phyloP scores from a whole-genome alignment of 129 eudicot species.

The Logfia minima region DNA sequence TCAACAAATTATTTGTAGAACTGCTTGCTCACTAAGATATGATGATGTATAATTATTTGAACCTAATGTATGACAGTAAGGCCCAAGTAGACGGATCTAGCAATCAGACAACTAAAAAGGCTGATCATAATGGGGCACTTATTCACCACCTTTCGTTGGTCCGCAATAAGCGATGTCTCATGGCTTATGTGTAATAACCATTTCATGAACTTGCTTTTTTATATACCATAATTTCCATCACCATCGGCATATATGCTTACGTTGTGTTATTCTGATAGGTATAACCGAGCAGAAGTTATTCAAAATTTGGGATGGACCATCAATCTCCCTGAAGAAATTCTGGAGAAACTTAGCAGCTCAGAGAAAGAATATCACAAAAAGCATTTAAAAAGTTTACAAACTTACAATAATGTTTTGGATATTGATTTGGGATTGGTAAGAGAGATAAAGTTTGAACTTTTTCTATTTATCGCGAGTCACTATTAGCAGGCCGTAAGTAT shows the following conservation, averaged over 20 bases:
- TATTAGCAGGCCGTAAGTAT: not conserved
- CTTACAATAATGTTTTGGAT: constrained; percentile 13
- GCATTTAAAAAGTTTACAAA: constrained; percentile 62
- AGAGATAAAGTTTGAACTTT: not conserved
- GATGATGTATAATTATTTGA: not conserved
- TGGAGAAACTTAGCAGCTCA: constrained; percentile 66
- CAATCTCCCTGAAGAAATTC: constrained; percentile 77
- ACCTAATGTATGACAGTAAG: constrained; percentile 38
- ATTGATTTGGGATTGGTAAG: constrained; percentile 16
- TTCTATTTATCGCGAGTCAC: not conserved
- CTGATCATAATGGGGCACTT: constrained; percentile 89
- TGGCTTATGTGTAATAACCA: constrained; percentile 81
- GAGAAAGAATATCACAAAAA: constrained; percentile 77
- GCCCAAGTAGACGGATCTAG: constrained; percentile 63
- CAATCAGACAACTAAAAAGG: constrained; percentile 55
- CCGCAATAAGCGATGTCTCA: constrained; percentile 96
- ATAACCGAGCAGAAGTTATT: constrained; percentile 80
- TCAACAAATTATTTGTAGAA: not conserved
- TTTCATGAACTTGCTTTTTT: not conserved
- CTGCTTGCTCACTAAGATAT: constrained; percentile 1
- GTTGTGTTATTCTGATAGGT: constrained; percentile 41
- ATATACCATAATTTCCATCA: not conserved
- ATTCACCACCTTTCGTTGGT: constrained; percentile 86
- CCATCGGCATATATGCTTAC: constrained; percentile 13
- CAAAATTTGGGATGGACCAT: constrained; percentile 76